A percentile compares a stretch with the other conserved stretches of the same genome.
These are phyloP conservation scores for Acacia crassicarpa DNA, from an alignment of 306 rosid species.

Conservation along the genomic window DNA sequence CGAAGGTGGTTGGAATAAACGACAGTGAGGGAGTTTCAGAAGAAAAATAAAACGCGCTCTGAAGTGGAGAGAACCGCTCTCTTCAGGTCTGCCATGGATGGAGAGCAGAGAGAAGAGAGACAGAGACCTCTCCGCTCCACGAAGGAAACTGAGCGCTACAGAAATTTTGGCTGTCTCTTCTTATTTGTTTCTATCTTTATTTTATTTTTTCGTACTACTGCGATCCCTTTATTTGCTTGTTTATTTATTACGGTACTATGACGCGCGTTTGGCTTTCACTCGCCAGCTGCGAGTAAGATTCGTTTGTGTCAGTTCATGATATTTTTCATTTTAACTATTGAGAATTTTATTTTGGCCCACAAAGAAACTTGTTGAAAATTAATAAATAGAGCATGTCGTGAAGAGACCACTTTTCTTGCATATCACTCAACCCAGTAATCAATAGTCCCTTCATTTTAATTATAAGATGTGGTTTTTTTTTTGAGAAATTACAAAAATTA, in stretches of 20 bases:
- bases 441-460: too few relatives aligned
- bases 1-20: not conserved
- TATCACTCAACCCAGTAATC: not conserved
- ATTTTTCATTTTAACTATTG: not conserved
- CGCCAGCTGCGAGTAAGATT: not conserved
- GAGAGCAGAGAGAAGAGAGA: not conserved
- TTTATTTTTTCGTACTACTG: not conserved
- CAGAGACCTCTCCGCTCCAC: not conserved
- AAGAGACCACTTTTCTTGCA: not conserved
- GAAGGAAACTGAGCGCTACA: not conserved
- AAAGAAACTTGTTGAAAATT: not conserved
- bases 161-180: not conserved
- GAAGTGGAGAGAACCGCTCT: slow-evolving; percentile 2
- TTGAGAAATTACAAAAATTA: too few relatives aligned
- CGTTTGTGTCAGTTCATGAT: too few relatives aligned
- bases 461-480: too few relatives aligned
- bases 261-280: not conserved
- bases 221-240: too few relatives aligned
- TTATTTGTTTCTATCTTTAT: not conserved
- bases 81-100: not conserved
- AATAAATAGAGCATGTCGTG: not conserved
- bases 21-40: not conserved
- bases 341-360: not conserved
- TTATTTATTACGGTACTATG: not conserved
- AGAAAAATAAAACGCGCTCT: not conserved